A percentile compares a stretch with the other conserved stretches of the same genome.
phyloP scores from a whole-genome alignment of 176 grass and related monocot genomes.

The Otatea glauca region DNA sequence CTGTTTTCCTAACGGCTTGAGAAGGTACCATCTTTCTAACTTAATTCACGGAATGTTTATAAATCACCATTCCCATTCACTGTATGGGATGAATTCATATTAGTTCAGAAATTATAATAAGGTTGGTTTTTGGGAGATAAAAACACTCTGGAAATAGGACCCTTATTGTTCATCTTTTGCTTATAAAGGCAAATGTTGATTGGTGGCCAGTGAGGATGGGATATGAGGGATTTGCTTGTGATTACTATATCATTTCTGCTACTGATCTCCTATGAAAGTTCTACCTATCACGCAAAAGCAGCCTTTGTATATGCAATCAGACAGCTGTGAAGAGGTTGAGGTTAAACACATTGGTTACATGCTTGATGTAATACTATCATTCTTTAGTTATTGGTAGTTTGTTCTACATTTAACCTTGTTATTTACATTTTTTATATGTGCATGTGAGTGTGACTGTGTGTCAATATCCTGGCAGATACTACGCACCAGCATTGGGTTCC shows the following conservation, averaged over 20 bases:
- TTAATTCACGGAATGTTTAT: background rate
- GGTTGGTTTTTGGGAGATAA: background rate
- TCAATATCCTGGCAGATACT: constrained; percentile 66
- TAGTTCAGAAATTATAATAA: background rate
- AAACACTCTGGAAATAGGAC: background rate
- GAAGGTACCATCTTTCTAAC: constrained; percentile 3
- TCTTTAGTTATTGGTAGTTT: background rate
- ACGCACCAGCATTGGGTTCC: constrained; percentile 87
- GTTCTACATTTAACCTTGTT: background rate
- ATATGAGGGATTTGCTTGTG: background rate
- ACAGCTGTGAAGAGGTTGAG: background rate
- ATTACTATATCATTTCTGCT: constrained; percentile 15
- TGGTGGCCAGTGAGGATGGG: background rate
- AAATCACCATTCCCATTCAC: background rate
- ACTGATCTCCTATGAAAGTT: background rate
- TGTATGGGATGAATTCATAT: background rate
- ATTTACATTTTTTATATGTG: background rate
- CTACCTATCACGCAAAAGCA: background rate
- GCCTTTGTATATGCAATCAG: background rate
- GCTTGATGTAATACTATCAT: background rate
- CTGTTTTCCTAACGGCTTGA: background rate
- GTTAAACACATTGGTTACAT: background rate
- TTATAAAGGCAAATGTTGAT: constrained; percentile 22
- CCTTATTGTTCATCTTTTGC: background rate
- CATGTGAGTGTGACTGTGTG: background rate